These are phyloP conservation scores for Boletus speciosus DNA, from an alignment of 768 basidiomycete genomes.

Conservation along the genomic window DNA sequence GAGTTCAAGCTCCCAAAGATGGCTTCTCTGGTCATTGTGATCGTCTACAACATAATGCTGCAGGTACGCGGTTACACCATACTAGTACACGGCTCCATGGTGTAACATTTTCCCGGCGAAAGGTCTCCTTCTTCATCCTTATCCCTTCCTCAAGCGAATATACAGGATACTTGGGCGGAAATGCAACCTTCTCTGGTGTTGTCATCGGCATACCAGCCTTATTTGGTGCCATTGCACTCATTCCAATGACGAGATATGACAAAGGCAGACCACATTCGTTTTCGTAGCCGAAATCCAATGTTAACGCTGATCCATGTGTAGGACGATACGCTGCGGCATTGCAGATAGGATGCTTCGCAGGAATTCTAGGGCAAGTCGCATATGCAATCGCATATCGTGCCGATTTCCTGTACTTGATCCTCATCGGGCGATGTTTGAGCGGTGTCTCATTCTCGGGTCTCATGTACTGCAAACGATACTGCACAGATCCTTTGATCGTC, in stretches of 20 bases:
- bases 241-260: slow-evolving; percentile 55
- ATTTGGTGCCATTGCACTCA: slow-evolving; percentile 54
- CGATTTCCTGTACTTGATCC: slow-evolving; percentile 63
- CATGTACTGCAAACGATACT: slow-evolving; percentile 70
- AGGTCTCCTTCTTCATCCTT: slow-evolving; percentile 69
- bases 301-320: slow-evolving; percentile 22
- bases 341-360: slow-evolving; percentile 49
- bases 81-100: not conserved
- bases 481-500: slow-evolving; percentile 63
- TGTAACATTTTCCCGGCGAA: not conserved
- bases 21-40: slow-evolving; percentile 43
- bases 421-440: slow-evolving; percentile 63
- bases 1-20: slow-evolving; percentile 48
- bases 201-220: slow-evolving; percentile 64
- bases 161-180: slow-evolving; percentile 58
- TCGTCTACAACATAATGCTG: slow-evolving; percentile 41
- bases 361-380: slow-evolving; percentile 54
- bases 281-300: not conserved
- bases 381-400: slow-evolving; percentile 62
- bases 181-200: slow-evolving; percentile 66
- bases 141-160: slow-evolving; percentile 66
- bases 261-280: slow-evolving; percentile 38
- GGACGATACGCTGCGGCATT: slow-evolving; percentile 55
- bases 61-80: slow-evolving; percentile 35
- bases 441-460: slow-evolving; percentile 60